A percentile compares a stretch with the other conserved stretches of the same genome.
These are phyloP conservation scores for Kwoniella sp. DNA, from an alignment of 768 basidiomycete genomes.

Conservation along the genomic window DNA sequence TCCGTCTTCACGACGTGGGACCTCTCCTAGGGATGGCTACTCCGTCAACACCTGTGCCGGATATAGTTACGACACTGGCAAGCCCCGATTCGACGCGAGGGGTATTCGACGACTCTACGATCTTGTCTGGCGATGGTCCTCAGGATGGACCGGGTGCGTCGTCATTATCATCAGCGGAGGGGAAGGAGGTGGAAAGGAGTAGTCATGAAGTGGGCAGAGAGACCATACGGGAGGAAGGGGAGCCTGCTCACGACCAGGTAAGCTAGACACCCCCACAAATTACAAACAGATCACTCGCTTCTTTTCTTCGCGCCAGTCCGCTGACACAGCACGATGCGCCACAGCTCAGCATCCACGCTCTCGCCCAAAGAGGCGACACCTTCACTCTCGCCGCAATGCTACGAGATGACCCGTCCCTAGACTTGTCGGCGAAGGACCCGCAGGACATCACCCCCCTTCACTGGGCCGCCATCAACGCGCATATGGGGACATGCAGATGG, in stretches of 20 bases:
- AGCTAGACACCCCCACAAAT: not conserved
- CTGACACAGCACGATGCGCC: not conserved
- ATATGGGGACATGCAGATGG: slow-evolving; percentile 81
- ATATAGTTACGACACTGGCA: slow-evolving; percentile 16
- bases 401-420: slow-evolving; percentile 27
- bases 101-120: slow-evolving; percentile 13
- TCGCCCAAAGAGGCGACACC: slow-evolving; percentile 77
- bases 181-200: slow-evolving; percentile 7
- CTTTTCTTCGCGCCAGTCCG: not conserved
- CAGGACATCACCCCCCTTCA: slow-evolving; percentile 95
- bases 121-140: not conserved
- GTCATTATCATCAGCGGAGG: no score
- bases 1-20: not conserved
- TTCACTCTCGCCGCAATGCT: slow-evolving; percentile 23
- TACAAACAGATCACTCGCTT: no score
- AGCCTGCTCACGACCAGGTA: slow-evolving; percentile 2
- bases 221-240: slow-evolving; percentile 23
- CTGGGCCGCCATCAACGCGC: slow-evolving; percentile 98
- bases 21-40: slow-evolving; percentile 7
- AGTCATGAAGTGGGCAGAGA: slow-evolving; percentile 35
- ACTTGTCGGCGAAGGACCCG: slow-evolving; percentile 63
- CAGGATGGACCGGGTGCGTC: not conserved
- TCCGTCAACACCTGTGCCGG: slow-evolving; percentile 8
- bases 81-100: slow-evolving; percentile 18
- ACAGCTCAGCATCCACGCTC: slow-evolving; percentile 69